Percentiles rank a stretch among this genome's conserved stretches.
Conservation (phyloP, 352 stramenopile genomes). For the Globisporangium nunn region DNA sequence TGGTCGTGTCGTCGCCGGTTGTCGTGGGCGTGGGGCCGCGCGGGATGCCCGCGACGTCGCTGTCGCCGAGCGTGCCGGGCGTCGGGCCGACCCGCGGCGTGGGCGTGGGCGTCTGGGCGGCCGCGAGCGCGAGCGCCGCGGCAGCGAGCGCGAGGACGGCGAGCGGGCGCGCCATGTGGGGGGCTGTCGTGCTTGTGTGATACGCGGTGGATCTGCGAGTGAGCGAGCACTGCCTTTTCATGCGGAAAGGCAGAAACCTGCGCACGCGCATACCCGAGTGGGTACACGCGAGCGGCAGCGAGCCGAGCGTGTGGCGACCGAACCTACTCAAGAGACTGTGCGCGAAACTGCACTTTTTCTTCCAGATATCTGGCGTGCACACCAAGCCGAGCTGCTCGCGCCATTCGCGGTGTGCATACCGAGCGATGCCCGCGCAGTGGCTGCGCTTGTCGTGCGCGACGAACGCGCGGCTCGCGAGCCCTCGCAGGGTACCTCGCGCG, state of each 20-base stretch:
- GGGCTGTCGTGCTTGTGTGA: neutral
- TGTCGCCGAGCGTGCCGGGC: constrained; percentile 12
- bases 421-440: too few relatives aligned
- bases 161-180: constrained; percentile 9
- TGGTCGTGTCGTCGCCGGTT: constrained; percentile 9
- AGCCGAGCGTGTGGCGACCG: neutral
- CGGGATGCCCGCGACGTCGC: constrained; percentile 14
- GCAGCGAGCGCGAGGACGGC: neutral
- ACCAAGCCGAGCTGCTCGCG: too few relatives aligned
- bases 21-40: constrained; percentile 11
- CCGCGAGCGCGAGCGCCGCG: constrained; percentile 2
- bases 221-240: neutral
- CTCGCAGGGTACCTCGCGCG: too few relatives aligned
- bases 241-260: neutral
- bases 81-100: constrained; percentile 1
- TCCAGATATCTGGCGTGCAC: too few relatives aligned
- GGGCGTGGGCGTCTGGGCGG: constrained; percentile 4
- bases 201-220: neutral
- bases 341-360: too few relatives aligned
- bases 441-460: too few relatives aligned
- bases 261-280: neutral
- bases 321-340: neutral
- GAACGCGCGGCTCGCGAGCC: too few relatives aligned
- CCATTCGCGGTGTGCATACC: too few relatives aligned
- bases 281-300: neutral